Evolutionary conservation across 768 basidiomycete genomes (phyloP).

Genomic region (Gymnopilus junonius): DNA sequence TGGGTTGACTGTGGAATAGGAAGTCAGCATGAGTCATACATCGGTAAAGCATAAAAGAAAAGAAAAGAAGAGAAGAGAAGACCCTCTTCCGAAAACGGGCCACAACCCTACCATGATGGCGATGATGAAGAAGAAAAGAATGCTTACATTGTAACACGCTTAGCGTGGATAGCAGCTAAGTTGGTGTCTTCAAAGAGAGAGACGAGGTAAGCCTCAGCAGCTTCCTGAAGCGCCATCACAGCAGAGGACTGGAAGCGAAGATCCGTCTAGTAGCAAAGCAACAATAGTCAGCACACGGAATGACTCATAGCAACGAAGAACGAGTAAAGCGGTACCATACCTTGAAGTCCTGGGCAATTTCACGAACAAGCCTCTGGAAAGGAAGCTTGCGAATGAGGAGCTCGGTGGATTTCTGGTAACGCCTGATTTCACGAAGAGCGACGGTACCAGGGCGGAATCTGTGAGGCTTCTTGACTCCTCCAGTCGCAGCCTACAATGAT

Average conservation of each 20-base stretch:
- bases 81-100: neutral
- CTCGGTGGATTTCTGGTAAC: slow-evolving; percentile 17
- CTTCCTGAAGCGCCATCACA: slow-evolving; percentile 80
- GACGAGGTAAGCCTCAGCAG: slow-evolving; percentile 77
- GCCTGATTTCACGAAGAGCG: slow-evolving; percentile 22
- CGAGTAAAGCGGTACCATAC: slow-evolving; percentile 2
- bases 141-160: slow-evolving; percentile 64
- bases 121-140: slow-evolving; percentile 35
- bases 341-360: slow-evolving; percentile 18
- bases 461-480: slow-evolving; percentile 43
- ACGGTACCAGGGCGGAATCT: slow-evolving; percentile 19
- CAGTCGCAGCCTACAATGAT: neutral
- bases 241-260: slow-evolving; percentile 83
- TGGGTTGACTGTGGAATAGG: neutral
- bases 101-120: neutral
- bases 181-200: slow-evolving; percentile 74
- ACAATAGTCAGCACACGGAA: neutral
- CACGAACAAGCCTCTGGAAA: slow-evolving; percentile 23
- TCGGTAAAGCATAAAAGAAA: neutral
- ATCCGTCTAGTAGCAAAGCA: slow-evolving; percentile 34
- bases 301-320: neutral
- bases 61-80: neutral
- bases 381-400: slow-evolving; percentile 17
- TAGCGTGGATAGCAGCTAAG: slow-evolving; percentile 27
- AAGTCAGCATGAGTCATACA: neutral